Evolutionary conservation across 2,329 filamentous ascomycete species (phyloP), one percentile per base, ranked within the genome.

Genomic region (Neofusicoccum sp.): DNA sequence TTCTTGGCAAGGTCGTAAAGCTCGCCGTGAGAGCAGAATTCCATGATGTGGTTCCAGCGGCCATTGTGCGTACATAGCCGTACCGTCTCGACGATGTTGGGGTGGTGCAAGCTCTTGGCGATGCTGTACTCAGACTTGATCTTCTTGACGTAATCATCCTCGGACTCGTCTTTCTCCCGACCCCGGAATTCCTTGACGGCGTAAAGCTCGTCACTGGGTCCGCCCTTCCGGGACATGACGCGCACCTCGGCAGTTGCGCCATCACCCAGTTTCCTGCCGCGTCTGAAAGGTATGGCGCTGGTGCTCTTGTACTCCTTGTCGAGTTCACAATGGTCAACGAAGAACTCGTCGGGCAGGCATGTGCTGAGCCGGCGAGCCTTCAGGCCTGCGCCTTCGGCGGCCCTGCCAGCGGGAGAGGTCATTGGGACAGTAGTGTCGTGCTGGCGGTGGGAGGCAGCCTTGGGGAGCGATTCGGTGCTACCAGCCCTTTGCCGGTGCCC

Each of bases 41-140:
- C 91, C 92, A 96, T 96, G 60, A 96, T 90, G 72, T 96, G 90
- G 72, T 91, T 93, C 89, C 90, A 96, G 40, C 88, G 86, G 33
- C 85, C 86, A 66, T 87, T 84, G 66, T 92, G 83, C 12, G 84
- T 75, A 77, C 91, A 95, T 5, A 96, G 80, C 31, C 88, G 85
- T 60, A 92, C 78, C 0, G 90, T 93, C 73, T 91, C 85, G 64
- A 96, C 89, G 67, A 96, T 90, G 73, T 96, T 96, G 54, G 91
- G 90, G 71, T 96, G 91, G 68, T 91, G 85, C 63, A 93, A 77
- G 65, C 89, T 91, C 78, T 93, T 93, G 63, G 90, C 90, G 65
- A 96, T 92, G 73, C 87, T 91, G 77, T 87, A 96, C 72, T 96
- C 92, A 1, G 90, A 93, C 75, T 93, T 96, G 78, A 96, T 90